A percentile compares a stretch with the other conserved stretches of the same genome.
Evolutionary conservation across 108 stramenopile species (phyloP).

Genomic region (Nannochloropsis gaditana): DNA sequence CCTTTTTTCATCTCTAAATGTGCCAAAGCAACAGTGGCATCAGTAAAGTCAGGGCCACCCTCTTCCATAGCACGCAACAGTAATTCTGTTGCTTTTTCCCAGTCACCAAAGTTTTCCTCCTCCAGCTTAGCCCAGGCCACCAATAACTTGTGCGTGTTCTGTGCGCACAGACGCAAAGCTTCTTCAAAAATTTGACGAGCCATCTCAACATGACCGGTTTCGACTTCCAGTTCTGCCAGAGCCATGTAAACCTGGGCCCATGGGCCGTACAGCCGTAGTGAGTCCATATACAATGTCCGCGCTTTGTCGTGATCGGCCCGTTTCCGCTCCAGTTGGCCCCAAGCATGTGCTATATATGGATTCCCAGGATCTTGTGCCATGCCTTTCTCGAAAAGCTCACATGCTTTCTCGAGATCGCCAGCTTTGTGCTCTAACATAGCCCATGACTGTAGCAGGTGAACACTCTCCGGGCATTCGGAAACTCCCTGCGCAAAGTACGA

Average conservation of each 20-base stretch:
- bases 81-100: conserved; percentile 23
- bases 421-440: neutral
- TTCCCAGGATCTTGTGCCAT: conserved; percentile 39
- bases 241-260: conserved; percentile 21
- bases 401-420: neutral
- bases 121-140: conserved; percentile 42
- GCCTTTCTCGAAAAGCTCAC: neutral
- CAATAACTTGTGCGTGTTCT: neutral
- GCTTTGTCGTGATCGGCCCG: conserved; percentile 27
- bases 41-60: neutral
- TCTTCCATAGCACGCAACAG: conserved; percentile 18
- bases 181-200: conserved; percentile 31
- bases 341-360: conserved; percentile 44
- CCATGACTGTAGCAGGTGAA: neutral
- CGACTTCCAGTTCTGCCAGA: conserved; percentile 39
- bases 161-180: neutral
- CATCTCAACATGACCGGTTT: conserved; percentile 18
- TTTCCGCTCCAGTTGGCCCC: conserved; percentile 45
- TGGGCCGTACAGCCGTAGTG: neutral
- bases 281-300: conserved; percentile 13
- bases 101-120: conserved; percentile 28
- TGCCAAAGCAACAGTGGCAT: conserved; percentile 30
- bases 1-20: conserved; percentile 37
- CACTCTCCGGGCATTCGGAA: neutral
- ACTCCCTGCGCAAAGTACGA: neutral